phyloP scores from a whole-genome alignment of 331 rosid species.

The Quercus tomentella region DNA sequence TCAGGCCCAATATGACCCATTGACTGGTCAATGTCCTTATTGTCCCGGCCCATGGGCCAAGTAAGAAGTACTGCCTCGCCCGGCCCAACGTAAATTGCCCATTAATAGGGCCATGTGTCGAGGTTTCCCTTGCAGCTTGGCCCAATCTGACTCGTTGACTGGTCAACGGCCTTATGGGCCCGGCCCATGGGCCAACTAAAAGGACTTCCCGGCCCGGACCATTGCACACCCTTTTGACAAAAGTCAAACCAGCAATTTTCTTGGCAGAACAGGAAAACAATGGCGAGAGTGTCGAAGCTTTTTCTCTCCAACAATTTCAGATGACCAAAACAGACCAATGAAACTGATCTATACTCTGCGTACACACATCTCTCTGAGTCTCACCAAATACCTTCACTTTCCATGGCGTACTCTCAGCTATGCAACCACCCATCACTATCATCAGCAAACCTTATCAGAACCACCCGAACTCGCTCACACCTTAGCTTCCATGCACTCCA shows the following conservation, averaged over 20 bases:
- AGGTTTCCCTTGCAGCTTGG: no score
- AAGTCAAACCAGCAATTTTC: no score
- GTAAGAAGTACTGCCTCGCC: no score
- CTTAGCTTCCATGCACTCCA: conserved; percentile 18
- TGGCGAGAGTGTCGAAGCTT: background rate
- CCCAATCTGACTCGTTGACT: no score
- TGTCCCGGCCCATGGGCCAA: no score
- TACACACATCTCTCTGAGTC: background rate
- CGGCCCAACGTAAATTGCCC: no score
- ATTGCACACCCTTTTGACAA: no score
- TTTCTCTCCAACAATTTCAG: background rate
- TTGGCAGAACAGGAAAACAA: background rate
- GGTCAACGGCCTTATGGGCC: accelerated
- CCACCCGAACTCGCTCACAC: conserved; percentile 12
- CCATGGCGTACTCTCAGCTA: conserved; percentile 21
- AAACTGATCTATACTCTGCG: conserved; percentile 14
- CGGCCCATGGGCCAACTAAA: no score
- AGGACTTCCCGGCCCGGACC: no score
- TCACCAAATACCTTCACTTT: conserved; percentile 1
- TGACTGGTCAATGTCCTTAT: no score
- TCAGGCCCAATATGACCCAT: no score
- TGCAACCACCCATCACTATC: background rate
- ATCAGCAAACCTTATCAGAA: conserved; percentile 9
- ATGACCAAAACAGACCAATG: background rate
- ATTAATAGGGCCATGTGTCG: no score